phyloP scores from a whole-genome alignment of 257 asterid genomes.

The Thymus quinquecostatus region DNA sequence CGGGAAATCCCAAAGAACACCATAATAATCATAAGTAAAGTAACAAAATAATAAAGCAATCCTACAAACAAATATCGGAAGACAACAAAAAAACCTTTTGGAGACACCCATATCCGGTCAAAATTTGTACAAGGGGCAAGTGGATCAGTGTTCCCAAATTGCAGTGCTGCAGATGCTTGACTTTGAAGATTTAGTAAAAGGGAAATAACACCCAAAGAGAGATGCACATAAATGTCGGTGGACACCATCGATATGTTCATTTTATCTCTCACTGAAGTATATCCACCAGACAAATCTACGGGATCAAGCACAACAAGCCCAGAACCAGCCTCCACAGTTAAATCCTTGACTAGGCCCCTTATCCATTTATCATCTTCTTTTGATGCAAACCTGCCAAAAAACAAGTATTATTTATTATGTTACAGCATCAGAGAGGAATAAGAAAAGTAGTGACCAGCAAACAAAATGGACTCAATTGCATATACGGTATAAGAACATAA shows the following conservation, averaged over 20 bases:
- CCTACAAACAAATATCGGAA: constrained; percentile 28
- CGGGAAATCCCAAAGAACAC: constrained; percentile 15
- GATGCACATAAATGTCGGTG: constrained; percentile 88
- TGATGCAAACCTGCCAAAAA: constrained; percentile 81
- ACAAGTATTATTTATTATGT: constrained; percentile 11
- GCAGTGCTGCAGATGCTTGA: constrained; percentile 86
- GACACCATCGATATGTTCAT: constrained; percentile 74
- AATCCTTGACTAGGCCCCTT: constrained; percentile 88
- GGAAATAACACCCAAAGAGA: constrained; percentile 86
- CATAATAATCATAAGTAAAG: constrained; percentile 12
- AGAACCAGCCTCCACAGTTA: constrained; percentile 93
- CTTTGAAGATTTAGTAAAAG: constrained; percentile 88
- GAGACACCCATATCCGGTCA: constrained; percentile 92
- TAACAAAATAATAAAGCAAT: neutral
- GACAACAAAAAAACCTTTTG: constrained; percentile 58
- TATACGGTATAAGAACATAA: constrained; percentile 1
- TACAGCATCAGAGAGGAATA: constrained; percentile 17
- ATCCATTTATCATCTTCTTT: constrained; percentile 95
- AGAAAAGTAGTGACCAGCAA: constrained; percentile 9
- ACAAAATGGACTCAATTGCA: constrained; percentile 15
- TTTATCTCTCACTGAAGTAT: constrained; percentile 92
- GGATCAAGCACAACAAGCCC: constrained; percentile 97
- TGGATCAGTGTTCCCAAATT: constrained; percentile 90
- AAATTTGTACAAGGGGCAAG: constrained; percentile 85
- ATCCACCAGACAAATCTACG: constrained; percentile 94